phyloP scores from a whole-genome alignment of 371 early-diverging fungal species.

The Mortierella polycephala region DNA sequence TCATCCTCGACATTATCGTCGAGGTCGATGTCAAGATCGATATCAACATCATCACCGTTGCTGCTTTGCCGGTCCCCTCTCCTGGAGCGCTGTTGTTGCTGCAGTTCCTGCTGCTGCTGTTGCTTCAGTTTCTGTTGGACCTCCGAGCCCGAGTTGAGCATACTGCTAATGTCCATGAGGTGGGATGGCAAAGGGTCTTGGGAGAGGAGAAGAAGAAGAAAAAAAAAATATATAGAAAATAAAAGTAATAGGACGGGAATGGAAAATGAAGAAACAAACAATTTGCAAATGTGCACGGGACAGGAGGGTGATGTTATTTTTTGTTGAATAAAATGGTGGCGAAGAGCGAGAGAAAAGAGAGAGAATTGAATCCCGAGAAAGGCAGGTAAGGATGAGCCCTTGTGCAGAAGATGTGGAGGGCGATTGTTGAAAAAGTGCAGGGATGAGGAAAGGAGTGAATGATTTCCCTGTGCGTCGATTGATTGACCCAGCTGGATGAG shows the following conservation, averaged over 20 bases:
- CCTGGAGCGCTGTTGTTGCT: slow-evolving; percentile 4
- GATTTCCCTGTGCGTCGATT: background rate
- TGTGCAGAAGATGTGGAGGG: background rate
- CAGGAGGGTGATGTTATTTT: no score
- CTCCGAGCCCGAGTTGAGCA: slow-evolving; percentile 35
- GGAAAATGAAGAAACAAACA: no score
- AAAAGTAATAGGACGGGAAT: no score
- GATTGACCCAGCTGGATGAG: no score
- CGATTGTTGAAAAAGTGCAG: background rate
- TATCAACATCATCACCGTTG: slow-evolving; percentile 34
- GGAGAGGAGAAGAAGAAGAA: background rate
- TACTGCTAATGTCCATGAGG: slow-evolving; percentile 43
- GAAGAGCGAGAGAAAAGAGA: background rate
- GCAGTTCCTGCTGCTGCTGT: slow-evolving; percentile 4
- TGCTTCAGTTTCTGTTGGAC: slow-evolving; percentile 17
- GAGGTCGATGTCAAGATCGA: slow-evolving; percentile 42
- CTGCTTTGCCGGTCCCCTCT: slow-evolving; percentile 3
- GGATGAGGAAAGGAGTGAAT: no score
- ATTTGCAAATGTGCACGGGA: no score
- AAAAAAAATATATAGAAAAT: background rate
- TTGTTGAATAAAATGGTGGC: background rate
- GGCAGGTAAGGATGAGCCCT: background rate
- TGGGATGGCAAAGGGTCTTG: no score
- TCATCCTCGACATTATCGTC: slow-evolving; percentile 26
- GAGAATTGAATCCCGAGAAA: background rate